Evolutionary conservation across 2,329 filamentous ascomycete genomes (phyloP).

Genomic region (Exophiala bonariae): DNA sequence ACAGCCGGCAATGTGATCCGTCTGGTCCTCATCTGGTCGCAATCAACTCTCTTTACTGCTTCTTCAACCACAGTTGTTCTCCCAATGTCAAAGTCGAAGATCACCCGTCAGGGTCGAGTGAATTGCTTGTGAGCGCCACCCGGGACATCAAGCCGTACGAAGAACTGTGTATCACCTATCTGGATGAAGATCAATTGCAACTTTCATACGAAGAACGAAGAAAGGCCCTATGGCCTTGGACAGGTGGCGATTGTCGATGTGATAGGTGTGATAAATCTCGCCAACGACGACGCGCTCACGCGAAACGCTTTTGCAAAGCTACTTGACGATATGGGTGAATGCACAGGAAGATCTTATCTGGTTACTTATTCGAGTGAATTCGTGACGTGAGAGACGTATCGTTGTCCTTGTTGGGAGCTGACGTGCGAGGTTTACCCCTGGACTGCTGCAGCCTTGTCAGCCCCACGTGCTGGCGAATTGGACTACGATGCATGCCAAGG

Average conservation of each 20-base stretch:
- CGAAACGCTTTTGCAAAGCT: no score
- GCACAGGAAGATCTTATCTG: no score
- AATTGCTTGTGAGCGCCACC: background rate
- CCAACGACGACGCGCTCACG: no score
- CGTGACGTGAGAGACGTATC: no score
- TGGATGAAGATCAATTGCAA: background rate
- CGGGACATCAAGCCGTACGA: background rate
- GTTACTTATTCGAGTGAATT: no score
- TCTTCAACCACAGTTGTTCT: conserved; percentile 7
- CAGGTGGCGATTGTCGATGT: conserved; percentile 2
- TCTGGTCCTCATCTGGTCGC: background rate
- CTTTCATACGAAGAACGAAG: background rate
- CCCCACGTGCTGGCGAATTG: no score
- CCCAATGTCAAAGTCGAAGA: conserved; percentile 1
- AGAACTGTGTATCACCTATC: conserved; percentile 4
- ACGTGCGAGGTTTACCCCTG: no score
- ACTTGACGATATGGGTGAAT: no score
- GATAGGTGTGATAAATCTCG: background rate
- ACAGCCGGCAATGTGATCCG: background rate
- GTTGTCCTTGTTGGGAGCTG: no score
- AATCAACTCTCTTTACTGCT: conserved; percentile 2
- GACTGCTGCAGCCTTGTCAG: no score
- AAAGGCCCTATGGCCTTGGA: conserved; percentile 1
- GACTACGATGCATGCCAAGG: no score
- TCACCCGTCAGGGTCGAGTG: background rate